Evolutionary conservation across 805 yeast genomes (phyloP).

Genomic region (Schizosaccharomyces japonicus): DNA sequence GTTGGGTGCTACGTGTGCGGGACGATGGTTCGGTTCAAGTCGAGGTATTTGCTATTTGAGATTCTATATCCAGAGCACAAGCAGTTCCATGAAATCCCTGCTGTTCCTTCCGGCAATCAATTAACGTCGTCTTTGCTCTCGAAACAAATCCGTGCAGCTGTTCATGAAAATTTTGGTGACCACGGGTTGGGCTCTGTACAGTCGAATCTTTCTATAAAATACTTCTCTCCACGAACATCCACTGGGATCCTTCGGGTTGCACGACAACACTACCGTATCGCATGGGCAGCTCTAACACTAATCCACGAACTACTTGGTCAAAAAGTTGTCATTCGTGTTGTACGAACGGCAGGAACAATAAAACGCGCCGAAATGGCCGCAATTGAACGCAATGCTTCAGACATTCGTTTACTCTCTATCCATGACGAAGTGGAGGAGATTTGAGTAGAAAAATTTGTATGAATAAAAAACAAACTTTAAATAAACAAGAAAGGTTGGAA

Average conservation of each 20-base stretch:
- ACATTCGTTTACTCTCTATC: background rate
- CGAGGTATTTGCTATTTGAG: conserved; percentile 65
- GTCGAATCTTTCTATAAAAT: conserved; percentile 25
- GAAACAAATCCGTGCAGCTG: conserved; percentile 23
- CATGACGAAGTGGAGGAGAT: background rate
- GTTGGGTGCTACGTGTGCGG: too few relatives aligned
- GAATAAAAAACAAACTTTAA: too few relatives aligned
- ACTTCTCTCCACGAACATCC: conserved; percentile 58
- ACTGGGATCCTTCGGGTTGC: conserved; percentile 66
- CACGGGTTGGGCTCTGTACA: conserved; percentile 31
- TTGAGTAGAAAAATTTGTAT: too few relatives aligned
- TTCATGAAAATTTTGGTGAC: conserved; percentile 55
- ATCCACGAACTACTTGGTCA: conserved; percentile 25
- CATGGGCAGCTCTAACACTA: conserved; percentile 38
- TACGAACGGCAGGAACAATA: conserved; percentile 67
- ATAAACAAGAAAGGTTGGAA: too few relatives aligned
- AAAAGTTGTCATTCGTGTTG: conserved; percentile 32
- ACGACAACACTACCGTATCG: conserved; percentile 34
- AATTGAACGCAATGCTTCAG: conserved; percentile 1
- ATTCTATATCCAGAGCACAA: conserved; percentile 31
- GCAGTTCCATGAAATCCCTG: background rate
- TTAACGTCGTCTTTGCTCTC: background rate
- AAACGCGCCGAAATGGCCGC: conserved; percentile 23
- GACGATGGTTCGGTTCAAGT: conserved; percentile 66
- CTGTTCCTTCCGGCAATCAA: background rate